A percentile compares a stretch with the other conserved stretches of the same genome.
phyloP scores from a whole-genome alignment of 352 stramenopile species.

The Globisporangium sylvaticum region DNA sequence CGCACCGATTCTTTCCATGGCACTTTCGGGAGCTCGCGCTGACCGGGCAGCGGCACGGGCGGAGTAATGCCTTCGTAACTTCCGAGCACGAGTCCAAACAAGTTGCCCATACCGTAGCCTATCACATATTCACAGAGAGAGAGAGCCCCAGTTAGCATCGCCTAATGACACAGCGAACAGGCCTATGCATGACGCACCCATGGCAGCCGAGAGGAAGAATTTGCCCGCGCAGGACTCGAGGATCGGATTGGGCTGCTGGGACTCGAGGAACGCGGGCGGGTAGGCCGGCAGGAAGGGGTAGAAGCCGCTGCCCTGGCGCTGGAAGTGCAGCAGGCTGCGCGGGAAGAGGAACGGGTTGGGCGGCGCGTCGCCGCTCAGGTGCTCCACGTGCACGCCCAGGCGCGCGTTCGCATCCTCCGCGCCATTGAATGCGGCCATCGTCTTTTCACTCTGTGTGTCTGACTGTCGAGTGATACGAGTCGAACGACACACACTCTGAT shows the following conservation, averaged over 20 bases:
- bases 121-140: not conserved
- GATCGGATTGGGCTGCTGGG: conserved; percentile 68
- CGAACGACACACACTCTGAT: too few relatives aligned
- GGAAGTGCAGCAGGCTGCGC: conserved; percentile 42
- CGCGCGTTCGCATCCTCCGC: conserved; percentile 43
- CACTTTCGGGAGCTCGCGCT: conserved; percentile 76
- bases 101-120: conserved; percentile 81
- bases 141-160: not conserved
- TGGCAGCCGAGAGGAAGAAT: conserved; percentile 72
- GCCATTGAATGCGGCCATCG: conserved; percentile 1
- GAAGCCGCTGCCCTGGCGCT: conserved; percentile 43
- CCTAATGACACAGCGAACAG: not conserved
- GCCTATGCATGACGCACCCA: conserved; percentile 41
- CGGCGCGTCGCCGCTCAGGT: conserved; percentile 51
- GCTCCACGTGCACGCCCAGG: conserved; percentile 51
- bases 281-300: conserved; percentile 75
- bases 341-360: conserved; percentile 84
- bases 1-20: conserved; percentile 70
- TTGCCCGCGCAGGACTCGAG: conserved; percentile 79
- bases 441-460: not conserved
- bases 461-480: too few relatives aligned
- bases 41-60: conserved; percentile 70
- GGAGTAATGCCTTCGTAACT: conserved; percentile 87
- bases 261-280: conserved; percentile 55
- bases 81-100: conserved; percentile 74